Conservation (phyloP, 192 early-diverging fungal species). For the Coemansia sp. region DNA sequence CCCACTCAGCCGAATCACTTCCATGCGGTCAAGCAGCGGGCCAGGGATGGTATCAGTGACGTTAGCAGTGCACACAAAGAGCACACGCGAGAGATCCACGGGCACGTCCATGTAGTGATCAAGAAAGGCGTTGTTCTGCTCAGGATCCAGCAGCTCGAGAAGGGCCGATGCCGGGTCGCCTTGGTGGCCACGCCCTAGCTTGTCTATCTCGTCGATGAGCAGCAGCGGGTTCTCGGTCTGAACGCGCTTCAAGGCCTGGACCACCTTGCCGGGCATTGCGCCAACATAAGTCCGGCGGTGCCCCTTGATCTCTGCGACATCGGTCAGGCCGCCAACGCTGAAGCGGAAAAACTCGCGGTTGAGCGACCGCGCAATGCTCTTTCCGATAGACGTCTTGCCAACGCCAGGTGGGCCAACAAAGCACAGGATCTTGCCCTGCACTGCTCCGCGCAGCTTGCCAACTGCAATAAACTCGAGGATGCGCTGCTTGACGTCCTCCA, state of each 20-base stretch:
- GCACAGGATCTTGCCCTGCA: constrained; percentile 98
- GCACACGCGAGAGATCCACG: constrained; percentile 93
- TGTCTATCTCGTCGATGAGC: constrained; percentile 99
- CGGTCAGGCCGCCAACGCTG: constrained; percentile 93
- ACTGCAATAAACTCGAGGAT: constrained; percentile 99
- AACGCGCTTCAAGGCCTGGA: constrained; percentile 98
- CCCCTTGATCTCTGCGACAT: constrained; percentile 99
- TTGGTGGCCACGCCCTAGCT: constrained; percentile 95
- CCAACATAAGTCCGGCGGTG: constrained; percentile 98
- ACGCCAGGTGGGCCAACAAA: constrained; percentile 99
- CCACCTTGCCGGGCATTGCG: constrained; percentile 99
- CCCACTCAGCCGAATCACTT: constrained; percentile 91
- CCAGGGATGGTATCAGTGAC: constrained; percentile 95
- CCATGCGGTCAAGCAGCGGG: constrained; percentile 98
- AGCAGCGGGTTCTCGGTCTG: constrained; percentile 98
- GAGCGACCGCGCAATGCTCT: constrained; percentile 93
- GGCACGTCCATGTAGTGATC: constrained; percentile 99
- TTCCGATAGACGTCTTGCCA: constrained; percentile 98
- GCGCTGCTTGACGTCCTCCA: constrained; percentile 98
- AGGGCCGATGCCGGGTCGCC: constrained; percentile 97
- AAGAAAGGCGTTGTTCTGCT: constrained; percentile 95
- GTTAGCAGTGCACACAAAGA: constrained; percentile 99
- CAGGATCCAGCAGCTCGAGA: constrained; percentile 94
- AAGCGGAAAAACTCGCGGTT: constrained; percentile 95
- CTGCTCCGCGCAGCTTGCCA: constrained; percentile 89